Conservation (phyloP, 2,329 filamentous ascomycete species). For the Sclerotinia glacialis region DNA sequence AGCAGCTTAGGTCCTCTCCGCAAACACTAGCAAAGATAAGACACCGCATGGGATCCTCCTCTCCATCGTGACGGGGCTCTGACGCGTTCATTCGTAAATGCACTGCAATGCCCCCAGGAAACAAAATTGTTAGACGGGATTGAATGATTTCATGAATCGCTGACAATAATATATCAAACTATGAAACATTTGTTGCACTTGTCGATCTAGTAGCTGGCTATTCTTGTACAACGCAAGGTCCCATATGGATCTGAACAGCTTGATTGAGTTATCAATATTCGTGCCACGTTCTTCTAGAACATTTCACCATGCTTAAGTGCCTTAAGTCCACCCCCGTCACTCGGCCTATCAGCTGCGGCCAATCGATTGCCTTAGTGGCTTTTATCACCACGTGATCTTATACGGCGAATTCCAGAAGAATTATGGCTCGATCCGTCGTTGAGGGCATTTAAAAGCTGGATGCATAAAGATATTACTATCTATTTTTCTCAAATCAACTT, state of each 20-base stretch:
- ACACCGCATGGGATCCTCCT: too few species aligned
- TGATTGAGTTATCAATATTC: neutral
- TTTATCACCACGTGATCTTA: constrained; percentile 13
- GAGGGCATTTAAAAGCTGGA: constrained; percentile 7
- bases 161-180: neutral
- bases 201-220: neutral
- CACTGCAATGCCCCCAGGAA: neutral
- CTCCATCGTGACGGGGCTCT: too few species aligned
- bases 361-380: neutral
- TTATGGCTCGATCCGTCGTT: constrained; percentile 8
- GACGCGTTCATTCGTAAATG: too few species aligned
- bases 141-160: too few species aligned
- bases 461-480: constrained; percentile 13
- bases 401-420: constrained; percentile 9
- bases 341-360: neutral
- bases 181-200: neutral
- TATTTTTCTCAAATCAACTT: neutral
- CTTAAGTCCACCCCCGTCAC: constrained; percentile 8
- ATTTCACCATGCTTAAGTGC: constrained; percentile 17
- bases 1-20: neutral
- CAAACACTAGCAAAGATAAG: neutral
- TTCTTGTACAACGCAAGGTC: constrained; percentile 9
- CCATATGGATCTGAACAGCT: constrained; percentile 11
- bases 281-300: constrained; percentile 21
- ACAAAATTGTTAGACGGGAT: neutral